Percentiles rank a stretch among this genome's conserved stretches.
phyloP scores from a whole-genome alignment of 768 basidiomycete genomes.

The Leccinum barrowsii region DNA sequence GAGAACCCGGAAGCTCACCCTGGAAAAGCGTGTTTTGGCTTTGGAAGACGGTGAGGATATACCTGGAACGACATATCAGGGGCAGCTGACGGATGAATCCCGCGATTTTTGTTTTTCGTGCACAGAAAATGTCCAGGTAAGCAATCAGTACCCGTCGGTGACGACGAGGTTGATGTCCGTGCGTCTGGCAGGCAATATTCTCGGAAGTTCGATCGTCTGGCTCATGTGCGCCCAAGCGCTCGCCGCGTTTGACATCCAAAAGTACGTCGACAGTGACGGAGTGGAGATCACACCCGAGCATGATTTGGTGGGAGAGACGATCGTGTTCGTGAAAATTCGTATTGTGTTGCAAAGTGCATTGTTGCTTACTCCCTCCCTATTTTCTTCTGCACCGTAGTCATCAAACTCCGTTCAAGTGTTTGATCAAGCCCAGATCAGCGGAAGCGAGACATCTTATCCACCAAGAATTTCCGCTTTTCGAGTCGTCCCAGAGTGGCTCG shows the following conservation, averaged over 20 bases:
- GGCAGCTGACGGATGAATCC: neutral
- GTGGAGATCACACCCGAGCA: slow-evolving; percentile 43
- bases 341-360: no score
- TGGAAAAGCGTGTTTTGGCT: slow-evolving; percentile 12
- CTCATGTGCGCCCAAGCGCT: slow-evolving; percentile 31
- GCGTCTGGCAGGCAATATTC: neutral
- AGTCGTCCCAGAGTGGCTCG: no score
- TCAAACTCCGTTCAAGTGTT: neutral
- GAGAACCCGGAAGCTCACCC: slow-evolving; percentile 14
- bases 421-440: neutral
- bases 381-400: neutral
- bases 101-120: no score
- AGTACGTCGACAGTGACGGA: slow-evolving; percentile 35
- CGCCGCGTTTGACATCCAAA: slow-evolving; percentile 42
- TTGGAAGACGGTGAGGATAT: slow-evolving; percentile 15
- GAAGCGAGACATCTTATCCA: neutral
- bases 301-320: slow-evolving; percentile 21
- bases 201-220: neutral
- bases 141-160: neutral
- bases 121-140: slow-evolving; percentile 15
- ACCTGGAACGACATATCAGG: neutral
- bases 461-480: neutral
- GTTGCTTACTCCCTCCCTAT: neutral
- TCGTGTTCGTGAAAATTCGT: no score
- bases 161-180: neutral